Base-by-base conservation (phyloP, 768 basidiomycete species). In the Tulasnella sp. region DNA sequence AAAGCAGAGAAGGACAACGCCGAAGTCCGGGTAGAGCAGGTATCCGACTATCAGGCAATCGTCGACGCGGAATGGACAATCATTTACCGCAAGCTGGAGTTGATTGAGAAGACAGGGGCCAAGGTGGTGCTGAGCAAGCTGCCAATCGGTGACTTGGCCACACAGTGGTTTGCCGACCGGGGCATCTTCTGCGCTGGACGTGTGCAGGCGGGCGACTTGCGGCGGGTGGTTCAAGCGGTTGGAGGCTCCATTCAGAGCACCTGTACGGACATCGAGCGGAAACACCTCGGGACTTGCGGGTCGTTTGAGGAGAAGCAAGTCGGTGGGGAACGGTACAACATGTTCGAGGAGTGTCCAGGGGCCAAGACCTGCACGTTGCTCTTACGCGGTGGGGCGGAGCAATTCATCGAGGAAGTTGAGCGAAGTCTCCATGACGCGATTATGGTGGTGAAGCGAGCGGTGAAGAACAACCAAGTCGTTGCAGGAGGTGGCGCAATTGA, bases 61-160 rank as follows among this genome's bases (percentile, higher is more conserved):
- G 96, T 99, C 52, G 92, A 99, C 68, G 96, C 96, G 9, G 96
- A 99, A 68, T 99, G 96, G 96, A 88, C 94, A 65, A 98, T 99
- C 70, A 99, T 99, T 65, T 98, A 94, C 73, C 81, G 86, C 63
- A 99, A 99, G 71, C 76, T 99, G 14, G 85, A 94, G 64, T 90
- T 91, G 2, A 96, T 98, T 67, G 88, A 90, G 65, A 83, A 86
- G 65, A 96, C 93, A 2, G 96, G 94, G 37, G 96, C 96, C 27
- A 93, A 93, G 68, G 90, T 99, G 61, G 92, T 99, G 35, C 76
- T 99, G 62, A 96, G 92, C 73, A 96, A 97, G 71, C 79, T 99
- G 8, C 96, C 96, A 9, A 98, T 98, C 65, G 96, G 96, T 29
- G 96, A 99, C 73, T 76, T 99, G 37, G 96, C 96, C 1, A 98